Evolutionary conservation across 768 basidiomycete species (phyloP), one percentile per base, ranked within the genome.

Genomic region (Amanita pallidorosea): DNA sequence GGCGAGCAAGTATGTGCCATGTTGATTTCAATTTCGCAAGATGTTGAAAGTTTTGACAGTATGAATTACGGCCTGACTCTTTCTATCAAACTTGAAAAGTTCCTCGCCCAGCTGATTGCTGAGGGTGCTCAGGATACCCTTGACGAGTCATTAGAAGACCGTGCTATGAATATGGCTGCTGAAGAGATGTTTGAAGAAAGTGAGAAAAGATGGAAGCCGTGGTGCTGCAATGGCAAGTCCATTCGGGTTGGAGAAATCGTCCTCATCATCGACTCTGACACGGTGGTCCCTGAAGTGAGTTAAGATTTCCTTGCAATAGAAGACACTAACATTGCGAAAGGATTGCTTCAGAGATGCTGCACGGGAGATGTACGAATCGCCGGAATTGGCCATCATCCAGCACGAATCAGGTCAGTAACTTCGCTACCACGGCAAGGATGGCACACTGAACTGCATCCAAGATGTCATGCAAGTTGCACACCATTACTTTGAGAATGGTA

Each of bases 321-420:
- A 25, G n/a, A 18, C 20, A 18, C 12, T 42, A 23, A 48, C 17
- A 37, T 22, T 20, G 20, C 40, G n/a, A 27, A 48, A 78, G 65
- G 89, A 90, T 60, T 94, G 89, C 61, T 86, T 95, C 67, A 77
- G 88, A 50, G 89, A 93, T 64, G 91, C 91, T 0, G 89, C 88
- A 4, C 75, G 86, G 36, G 90, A 94, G 67, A 83, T 94, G 71
- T 70, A 73, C 49, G 81, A 82, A 61, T 83, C 80, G 46, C 85
- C 83, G 0, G 83, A 88, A 36, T 74, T 91, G 22, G 88, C 84
- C 2, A 91, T 95, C 65, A 85, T 95, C 57, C 91, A 93, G 61
- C 90, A 94, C 62, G 86, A 86, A 58, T 87, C 85, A 1, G 85
- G 80, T 71, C 50, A 51, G 66, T 69, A 13, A 52, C 42, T 22